Evolutionary conservation across 2,329 filamentous ascomycete species (phyloP).

Genomic region (Tolypocladium album): DNA sequence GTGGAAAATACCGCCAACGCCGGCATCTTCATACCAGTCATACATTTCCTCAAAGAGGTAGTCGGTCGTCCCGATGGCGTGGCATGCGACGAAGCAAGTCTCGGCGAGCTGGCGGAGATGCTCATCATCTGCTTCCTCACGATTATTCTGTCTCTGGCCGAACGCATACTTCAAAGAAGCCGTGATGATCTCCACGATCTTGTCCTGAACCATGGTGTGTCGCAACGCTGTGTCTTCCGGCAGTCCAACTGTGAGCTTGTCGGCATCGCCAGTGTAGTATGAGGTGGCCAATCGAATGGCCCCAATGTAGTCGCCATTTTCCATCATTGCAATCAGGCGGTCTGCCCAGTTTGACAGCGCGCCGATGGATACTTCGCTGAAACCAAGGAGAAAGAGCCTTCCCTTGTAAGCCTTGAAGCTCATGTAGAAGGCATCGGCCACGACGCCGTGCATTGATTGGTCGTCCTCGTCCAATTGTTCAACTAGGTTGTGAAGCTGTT

Average conservation of each 20-base stretch:
- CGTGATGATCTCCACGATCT: conserved; percentile 84
- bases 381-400: conserved; percentile 82
- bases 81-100: conserved; percentile 74
- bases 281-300: conserved; percentile 84
- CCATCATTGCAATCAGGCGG: conserved; percentile 84
- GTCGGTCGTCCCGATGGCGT: conserved; percentile 65
- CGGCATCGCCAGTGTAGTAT: conserved; percentile 84
- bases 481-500: conserved; percentile 72
- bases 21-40: conserved; percentile 75
- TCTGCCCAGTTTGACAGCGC: conserved; percentile 96
- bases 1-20: conserved; percentile 65
- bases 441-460: conserved; percentile 82
- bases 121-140: conserved; percentile 33
- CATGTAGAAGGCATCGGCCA: conserved; percentile 97
- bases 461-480: conserved; percentile 85
- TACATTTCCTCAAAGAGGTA: conserved; percentile 90
- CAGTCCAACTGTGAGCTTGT: conserved; percentile 87
- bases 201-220: conserved; percentile 76
- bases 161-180: conserved; percentile 89
- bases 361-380: conserved; percentile 85
- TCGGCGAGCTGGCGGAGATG: conserved; percentile 70
- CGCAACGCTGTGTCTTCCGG: conserved; percentile 71
- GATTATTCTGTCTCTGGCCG: conserved; percentile 46
- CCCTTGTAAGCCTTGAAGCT: conserved; percentile 95
- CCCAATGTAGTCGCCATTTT: conserved; percentile 88